These are phyloP conservation scores for Grigorovia yakushimaensis DNA, from an alignment of 805 yeast species.

Conservation along the genomic window DNA sequence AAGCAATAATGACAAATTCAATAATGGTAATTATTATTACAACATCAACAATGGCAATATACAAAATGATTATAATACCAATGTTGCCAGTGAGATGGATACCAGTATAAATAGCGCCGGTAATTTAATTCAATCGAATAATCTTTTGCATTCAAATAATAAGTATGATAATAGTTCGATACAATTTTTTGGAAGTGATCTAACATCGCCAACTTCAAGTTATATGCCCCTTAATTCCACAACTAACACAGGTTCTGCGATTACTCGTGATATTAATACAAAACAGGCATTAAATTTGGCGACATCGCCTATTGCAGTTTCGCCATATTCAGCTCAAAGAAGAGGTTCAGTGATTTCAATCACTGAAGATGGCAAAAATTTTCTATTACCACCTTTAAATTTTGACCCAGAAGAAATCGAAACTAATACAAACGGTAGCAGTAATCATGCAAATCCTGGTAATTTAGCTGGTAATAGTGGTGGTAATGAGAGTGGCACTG, in stretches of 20 bases:
- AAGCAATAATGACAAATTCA: not conserved
- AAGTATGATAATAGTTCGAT: not conserved
- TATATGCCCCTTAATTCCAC: not conserved
- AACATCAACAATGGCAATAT: not conserved
- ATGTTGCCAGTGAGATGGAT: not conserved
- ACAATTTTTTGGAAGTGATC: not conserved
- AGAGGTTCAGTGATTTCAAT: conserved; percentile 9
- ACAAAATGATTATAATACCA: not conserved
- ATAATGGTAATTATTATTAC: not conserved
- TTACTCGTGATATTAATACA: not conserved
- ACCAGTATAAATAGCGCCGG: not conserved
- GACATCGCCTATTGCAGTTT: conserved; percentile 5
- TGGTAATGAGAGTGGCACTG: not conserved
- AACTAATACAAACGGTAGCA: not conserved
- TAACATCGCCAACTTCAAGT: not conserved
- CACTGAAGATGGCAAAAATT: conserved; percentile 9
- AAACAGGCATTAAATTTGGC: conserved; percentile 5
- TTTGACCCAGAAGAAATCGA: conserved; percentile 6
- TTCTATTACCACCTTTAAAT: conserved; percentile 9
- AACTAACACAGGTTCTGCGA: not conserved
- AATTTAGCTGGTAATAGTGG: not conserved
- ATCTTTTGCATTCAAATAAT: not conserved
- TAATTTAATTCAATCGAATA: not conserved
- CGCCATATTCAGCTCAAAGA: conserved; percentile 4
- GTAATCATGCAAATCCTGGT: not conserved